These are phyloP conservation scores for Lycium barbarum DNA, from an alignment of 257 asterid species.

Conservation along the genomic window DNA sequence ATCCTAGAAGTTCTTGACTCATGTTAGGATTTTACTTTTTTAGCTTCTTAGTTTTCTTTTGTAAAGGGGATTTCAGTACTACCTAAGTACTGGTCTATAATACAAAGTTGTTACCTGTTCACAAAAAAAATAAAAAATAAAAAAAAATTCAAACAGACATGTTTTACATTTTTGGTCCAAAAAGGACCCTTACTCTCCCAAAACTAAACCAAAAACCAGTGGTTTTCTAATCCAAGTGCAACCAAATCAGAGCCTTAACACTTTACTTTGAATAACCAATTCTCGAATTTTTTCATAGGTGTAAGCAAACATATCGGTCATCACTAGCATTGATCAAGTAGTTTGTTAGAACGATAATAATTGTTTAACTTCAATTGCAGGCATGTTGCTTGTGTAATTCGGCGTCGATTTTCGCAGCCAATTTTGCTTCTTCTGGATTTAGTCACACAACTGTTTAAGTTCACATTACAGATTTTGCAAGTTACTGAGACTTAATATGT, in stretches of 20 bases:
- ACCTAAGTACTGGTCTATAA: too few species aligned
- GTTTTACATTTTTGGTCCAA: constrained; percentile 5
- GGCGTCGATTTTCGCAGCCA: background rate
- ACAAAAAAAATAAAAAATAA: too few species aligned
- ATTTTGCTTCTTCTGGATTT: constrained; percentile 25
- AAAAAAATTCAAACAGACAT: background rate
- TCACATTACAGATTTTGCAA: background rate
- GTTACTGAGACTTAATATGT: constrained; percentile 22
- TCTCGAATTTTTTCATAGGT: background rate
- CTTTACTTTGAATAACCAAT: background rate
- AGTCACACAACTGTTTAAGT: constrained; percentile 23
- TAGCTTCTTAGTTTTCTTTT: too few species aligned
- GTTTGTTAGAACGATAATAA: constrained; percentile 8
- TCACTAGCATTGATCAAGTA: background rate
- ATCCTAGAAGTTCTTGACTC: too few species aligned
- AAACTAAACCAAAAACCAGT: background rate
- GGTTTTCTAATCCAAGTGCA: background rate
- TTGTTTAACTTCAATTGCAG: constrained; percentile 20
- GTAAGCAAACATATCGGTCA: background rate
- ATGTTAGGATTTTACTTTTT: too few species aligned
- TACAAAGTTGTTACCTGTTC: too few species aligned
- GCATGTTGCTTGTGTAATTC: constrained; percentile 25
- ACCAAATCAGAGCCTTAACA: constrained; percentile 4
- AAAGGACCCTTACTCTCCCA: constrained; percentile 1
- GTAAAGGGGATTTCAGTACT: too few species aligned